Evolutionary conservation across 1,284 basidiomycete genomes (phyloP), one percentile per base, ranked within the genome.

Genomic region (Pholiota adiposa): DNA sequence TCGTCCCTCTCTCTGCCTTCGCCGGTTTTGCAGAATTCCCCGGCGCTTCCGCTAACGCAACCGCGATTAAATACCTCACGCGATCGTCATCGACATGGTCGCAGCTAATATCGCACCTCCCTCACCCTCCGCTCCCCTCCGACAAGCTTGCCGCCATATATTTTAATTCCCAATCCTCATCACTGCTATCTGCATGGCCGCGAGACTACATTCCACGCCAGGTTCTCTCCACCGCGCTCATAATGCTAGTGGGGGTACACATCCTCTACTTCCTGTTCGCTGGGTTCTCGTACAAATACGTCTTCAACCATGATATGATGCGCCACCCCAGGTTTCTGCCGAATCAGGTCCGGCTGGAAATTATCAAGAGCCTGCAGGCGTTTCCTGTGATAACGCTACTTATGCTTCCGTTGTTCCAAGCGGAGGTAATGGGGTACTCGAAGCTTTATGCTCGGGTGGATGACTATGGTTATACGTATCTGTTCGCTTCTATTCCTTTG

Each of bases 261-360:
- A 38, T 87, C 48, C 82, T 96, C 54, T 96, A 99, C 77, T 97
- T 98, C 76, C 59, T 89, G 41, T 92, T 97, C 70, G 96, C 96
- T 25, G 79, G 83, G 29, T 72, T 95, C 9, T 94, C 94, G 3
- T 99, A 96, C 78, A 80, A 78, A 58, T 90, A 84, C 75, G 85
- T 99, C 62, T 99, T 98, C 85, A 96, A 99, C 78, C 91, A 96
- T 69, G 88, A 96, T 23, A 94, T 99, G 88, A 96, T 96, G 88
- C 85, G 86, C 51, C 97, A 99, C 77, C 97, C 97, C 0, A 86
- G 91, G 31, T 99, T 96, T 80, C 82, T 97, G 54, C 91, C 93
- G 71, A 86, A 94, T 70, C 96, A 98, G 75, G 84, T 94, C 63
- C 81, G 83, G 63, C 81, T 88, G 62, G 97, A 99, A 77, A 98